phyloP scores from a whole-genome alignment of 2,329 filamentous ascomycete genomes.

The Metarhizium rileyi region DNA sequence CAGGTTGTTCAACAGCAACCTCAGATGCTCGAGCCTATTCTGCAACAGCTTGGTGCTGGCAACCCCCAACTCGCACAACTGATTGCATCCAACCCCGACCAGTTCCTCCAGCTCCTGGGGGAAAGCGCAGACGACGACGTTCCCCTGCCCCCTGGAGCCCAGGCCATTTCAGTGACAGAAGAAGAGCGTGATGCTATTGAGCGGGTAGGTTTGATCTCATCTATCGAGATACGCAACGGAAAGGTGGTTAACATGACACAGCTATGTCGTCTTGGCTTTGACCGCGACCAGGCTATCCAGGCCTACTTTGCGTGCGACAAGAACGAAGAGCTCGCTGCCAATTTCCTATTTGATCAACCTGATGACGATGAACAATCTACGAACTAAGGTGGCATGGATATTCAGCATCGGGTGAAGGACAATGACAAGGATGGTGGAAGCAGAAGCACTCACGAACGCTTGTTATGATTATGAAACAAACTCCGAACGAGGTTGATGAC shows the following conservation, averaged over 20 bases:
- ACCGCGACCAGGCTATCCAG: conserved; percentile 88
- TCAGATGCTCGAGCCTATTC: conserved; percentile 95
- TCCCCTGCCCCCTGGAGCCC: conserved; percentile 75
- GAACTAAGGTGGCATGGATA: conserved; percentile 24
- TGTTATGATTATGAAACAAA: conserved; percentile 6
- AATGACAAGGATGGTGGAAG: not conserved
- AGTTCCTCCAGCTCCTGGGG: conserved; percentile 82
- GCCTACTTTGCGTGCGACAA: conserved; percentile 99
- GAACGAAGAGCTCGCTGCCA: conserved; percentile 96
- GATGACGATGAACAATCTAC: conserved; percentile 61
- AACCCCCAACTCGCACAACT: conserved; percentile 91
- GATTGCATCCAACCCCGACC: conserved; percentile 84
- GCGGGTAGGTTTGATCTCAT: conserved; percentile 47
- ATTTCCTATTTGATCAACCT: conserved; percentile 96
- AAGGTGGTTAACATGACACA: conserved; percentile 23
- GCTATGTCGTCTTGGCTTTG: conserved; percentile 89
- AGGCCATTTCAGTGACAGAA: conserved; percentile 84
- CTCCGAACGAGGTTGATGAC: not conserved
- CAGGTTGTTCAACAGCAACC: conserved; percentile 97
- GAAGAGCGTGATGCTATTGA: conserved; percentile 97
- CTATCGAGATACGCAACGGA: too few relatives aligned
- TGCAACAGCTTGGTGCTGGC: conserved; percentile 89
- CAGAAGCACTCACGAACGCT: not conserved
- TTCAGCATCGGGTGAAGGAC: not conserved
- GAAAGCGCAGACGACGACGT: conserved; percentile 82